A percentile compares a stretch with the other conserved stretches of the same genome.
Conservation (phyloP, 169 alveolate species). For the Eimeria brunetti region DNA sequence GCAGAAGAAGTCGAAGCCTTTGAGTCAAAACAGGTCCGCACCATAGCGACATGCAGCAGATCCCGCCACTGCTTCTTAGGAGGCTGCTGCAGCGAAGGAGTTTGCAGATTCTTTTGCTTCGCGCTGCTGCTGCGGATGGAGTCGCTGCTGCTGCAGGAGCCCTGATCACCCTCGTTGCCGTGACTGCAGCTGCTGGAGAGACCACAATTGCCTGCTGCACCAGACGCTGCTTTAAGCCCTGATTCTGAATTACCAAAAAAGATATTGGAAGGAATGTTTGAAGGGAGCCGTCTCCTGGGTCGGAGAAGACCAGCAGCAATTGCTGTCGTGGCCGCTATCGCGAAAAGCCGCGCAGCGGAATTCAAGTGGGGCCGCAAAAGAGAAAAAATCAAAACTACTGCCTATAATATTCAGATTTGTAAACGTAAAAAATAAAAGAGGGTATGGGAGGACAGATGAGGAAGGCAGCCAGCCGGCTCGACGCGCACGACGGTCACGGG, state of each 20-base stretch:
- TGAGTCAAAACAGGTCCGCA: constrained; percentile 39
- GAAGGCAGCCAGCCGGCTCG: neutral
- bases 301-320: too few species aligned
- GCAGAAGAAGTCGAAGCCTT: neutral
- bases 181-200: neutral
- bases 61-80: neutral
- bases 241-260: neutral
- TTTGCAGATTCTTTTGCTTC: neutral
- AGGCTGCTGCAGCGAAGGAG: neutral
- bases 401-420: too few species aligned
- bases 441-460: neutral
- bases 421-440: neutral
- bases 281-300: neutral
- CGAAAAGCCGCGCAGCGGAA: neutral
- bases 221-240: neutral
- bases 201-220: neutral
- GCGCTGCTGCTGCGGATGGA: neutral
- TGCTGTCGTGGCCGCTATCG: neutral
- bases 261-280: neutral
- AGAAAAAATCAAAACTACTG: neutral
- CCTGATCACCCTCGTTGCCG: neutral
- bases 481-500: constrained; percentile 11
- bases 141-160: neutral
- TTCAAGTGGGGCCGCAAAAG: neutral
- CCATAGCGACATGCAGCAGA: constrained; percentile 2